Evolutionary conservation across 345 rosid genomes (phyloP), one percentile per base, ranked within the genome.

Genomic region (Aurinia saxatilis): DNA sequence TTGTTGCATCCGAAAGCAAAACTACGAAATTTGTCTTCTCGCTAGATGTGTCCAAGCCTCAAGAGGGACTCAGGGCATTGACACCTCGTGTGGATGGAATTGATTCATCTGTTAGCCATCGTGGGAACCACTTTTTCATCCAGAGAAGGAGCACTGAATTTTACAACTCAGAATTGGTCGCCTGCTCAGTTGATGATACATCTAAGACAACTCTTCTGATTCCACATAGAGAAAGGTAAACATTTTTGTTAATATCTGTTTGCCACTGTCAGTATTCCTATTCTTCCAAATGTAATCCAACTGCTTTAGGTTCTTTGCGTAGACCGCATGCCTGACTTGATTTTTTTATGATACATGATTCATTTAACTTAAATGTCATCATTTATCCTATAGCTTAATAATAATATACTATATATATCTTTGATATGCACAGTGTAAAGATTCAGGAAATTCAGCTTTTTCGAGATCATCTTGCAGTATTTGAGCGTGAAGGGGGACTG

Each of bases 91-190:
- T 75, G 11, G 73, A 65, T 62, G 98, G 98, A 51, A 78, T 82
- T 63, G 95, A 82, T 61, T 65, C 81, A 27, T 75, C 83, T 7
- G 95, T 56, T 19, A 78, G 91, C 59, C 98, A 89, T 77, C 84
- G 95, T 13, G 98, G 95, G 68, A 77, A 80, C 57, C 90, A 89
- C 76, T 92, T 92, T 69, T 82, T 89, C 54, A 81, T 92, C 41
- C 75, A 33, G 74, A 78, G 83, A 67, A 87, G 96, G 69, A 92
- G 82, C 50, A 80, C 81, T 47, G 82, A 87, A 46, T 75, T 82
- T 66, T 92, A 80, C 83, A 92, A 92, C 66, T 87, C 98, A 37
- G 93, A 89, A 63, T n/a, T 92, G 37, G 37, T 92, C 25, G 91
- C 85, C 37, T 89, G 93, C 68, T 79, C 87, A 1, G 73, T 89